Conservation (phyloP, 2,329 filamentous ascomycete genomes). For the Curvularia spicifera region DNA sequence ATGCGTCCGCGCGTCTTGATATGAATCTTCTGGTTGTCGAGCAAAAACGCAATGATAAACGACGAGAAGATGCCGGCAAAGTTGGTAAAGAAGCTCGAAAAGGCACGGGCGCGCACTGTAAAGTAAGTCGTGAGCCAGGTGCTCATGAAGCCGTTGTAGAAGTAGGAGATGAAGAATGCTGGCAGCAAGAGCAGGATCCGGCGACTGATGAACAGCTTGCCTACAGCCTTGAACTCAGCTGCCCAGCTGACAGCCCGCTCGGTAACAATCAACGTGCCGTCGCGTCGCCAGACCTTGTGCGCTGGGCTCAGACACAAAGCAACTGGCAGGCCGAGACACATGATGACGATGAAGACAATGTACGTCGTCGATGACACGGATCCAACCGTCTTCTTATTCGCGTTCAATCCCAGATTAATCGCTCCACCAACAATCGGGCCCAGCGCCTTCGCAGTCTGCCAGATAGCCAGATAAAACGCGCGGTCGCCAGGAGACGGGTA, state of each 20-base stretch:
- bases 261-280: conserved; percentile 48
- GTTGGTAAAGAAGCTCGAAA: conserved; percentile 48
- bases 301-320: conserved; percentile 55
- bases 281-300: conserved; percentile 53
- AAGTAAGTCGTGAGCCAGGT: conserved; percentile 47
- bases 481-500: conserved; percentile 49
- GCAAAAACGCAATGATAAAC: conserved; percentile 43
- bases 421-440: conserved; percentile 58
- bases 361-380: conserved; percentile 52
- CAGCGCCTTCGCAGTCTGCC: conserved; percentile 45
- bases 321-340: conserved; percentile 54
- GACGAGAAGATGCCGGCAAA: conserved; percentile 47
- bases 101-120: conserved; percentile 45
- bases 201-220: conserved; percentile 39
- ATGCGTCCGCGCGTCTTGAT: conserved; percentile 44
- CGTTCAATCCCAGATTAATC: conserved; percentile 59
- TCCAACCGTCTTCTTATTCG: conserved; percentile 46
- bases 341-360: conserved; percentile 57
- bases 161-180: conserved; percentile 49
- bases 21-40: conserved; percentile 43
- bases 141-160: conserved; percentile 48
- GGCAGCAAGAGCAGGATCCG: conserved; percentile 43
- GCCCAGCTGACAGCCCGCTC: conserved; percentile 33
- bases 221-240: conserved; percentile 41
- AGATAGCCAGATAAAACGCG: conserved; percentile 47